Percentiles rank a stretch among this genome's conserved stretches.
These are phyloP conservation scores for Vitellaria paradoxa DNA, from an alignment of 179 eudicot species.

Conservation along the genomic window DNA sequence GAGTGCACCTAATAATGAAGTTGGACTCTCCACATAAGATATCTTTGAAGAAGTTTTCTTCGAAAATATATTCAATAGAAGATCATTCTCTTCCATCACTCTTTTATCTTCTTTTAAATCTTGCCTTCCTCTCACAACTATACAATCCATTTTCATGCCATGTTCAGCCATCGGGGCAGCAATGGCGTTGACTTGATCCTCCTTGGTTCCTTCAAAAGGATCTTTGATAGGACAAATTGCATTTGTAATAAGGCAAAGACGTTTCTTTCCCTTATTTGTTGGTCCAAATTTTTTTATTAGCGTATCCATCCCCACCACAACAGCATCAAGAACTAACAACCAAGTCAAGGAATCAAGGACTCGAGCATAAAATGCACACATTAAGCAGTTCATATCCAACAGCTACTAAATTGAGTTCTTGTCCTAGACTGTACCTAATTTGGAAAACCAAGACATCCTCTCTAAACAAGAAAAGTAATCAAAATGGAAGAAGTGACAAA, in stretches of 20 bases:
- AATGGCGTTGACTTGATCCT: constrained; percentile 81
- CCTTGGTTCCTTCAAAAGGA: constrained; percentile 91
- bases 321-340: constrained; percentile 80
- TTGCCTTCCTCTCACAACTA: constrained; percentile 58
- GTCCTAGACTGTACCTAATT: neutral
- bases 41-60: constrained; percentile 58
- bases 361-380: neutral
- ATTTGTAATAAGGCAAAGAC: constrained; percentile 81
- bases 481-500: neutral
- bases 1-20: constrained; percentile 83
- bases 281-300: constrained; percentile 82
- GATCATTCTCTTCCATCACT: constrained; percentile 77
- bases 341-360: constrained; percentile 53
- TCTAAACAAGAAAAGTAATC: constrained; percentile 3
- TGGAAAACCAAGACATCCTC: constrained; percentile 6
- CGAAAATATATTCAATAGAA: constrained; percentile 53
- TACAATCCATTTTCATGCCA: constrained; percentile 87
- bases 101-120: constrained; percentile 37
- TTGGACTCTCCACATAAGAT: constrained; percentile 69
- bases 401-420: neutral
- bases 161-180: constrained; percentile 73
- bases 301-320: constrained; percentile 98
- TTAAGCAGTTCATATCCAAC: neutral
- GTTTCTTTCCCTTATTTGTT: constrained; percentile 84
- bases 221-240: constrained; percentile 69